Conservation (phyloP, 805 yeast genomes). For the Metschnikowia dekortorum region DNA sequence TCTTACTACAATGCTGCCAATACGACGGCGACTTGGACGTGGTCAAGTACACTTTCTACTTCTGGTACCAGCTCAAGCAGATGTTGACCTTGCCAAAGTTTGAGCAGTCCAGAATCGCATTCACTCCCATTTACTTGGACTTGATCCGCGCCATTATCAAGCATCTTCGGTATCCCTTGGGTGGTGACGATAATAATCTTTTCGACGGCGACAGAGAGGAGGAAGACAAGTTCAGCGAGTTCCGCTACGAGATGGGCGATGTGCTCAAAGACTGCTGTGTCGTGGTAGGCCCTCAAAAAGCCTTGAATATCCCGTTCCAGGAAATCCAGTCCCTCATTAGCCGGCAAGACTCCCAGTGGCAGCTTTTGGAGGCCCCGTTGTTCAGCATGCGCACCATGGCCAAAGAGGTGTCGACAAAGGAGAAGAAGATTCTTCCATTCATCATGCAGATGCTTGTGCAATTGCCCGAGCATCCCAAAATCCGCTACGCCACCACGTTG, state of each 20-base stretch:
- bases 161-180: slow-evolving; percentile 71
- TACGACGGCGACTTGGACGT: slow-evolving; percentile 82
- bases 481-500: slow-evolving; percentile 88
- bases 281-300: slow-evolving; percentile 72
- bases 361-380: slow-evolving; percentile 81
- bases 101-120: slow-evolving; percentile 46
- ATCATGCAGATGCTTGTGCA: slow-evolving; percentile 65
- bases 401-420: slow-evolving; percentile 69
- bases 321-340: slow-evolving; percentile 45
- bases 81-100: slow-evolving; percentile 59
- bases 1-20: slow-evolving; percentile 65
- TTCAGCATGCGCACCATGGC: slow-evolving; percentile 94
- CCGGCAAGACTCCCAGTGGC: slow-evolving; percentile 57
- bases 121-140: slow-evolving; percentile 52
- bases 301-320: slow-evolving; percentile 66
- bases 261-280: slow-evolving; percentile 95
- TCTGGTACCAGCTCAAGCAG: slow-evolving; percentile 83
- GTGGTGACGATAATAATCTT: slow-evolving; percentile 30
- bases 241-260: slow-evolving; percentile 96
- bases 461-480: slow-evolving; percentile 79
- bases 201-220: slow-evolving; percentile 70
- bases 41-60: slow-evolving; percentile 84
- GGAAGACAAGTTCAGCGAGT: slow-evolving; percentile 89
- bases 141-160: slow-evolving; percentile 57
- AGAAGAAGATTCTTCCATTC: slow-evolving; percentile 65